Base-by-base conservation (phyloP, 208 protist species). In the Leishmania tropica region DNA sequence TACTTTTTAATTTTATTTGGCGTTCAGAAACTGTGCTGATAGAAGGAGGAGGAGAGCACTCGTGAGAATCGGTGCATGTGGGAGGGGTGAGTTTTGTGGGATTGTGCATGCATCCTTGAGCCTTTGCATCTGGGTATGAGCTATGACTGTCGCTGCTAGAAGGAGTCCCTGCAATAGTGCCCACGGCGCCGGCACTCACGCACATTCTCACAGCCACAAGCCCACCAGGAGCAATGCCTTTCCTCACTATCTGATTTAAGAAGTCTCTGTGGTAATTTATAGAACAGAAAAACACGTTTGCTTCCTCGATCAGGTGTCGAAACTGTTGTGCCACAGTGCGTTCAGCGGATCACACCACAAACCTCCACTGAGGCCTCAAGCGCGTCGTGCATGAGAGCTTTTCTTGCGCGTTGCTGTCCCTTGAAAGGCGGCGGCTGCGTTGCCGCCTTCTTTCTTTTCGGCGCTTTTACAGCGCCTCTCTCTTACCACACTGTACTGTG, bases 201-300 rank as follows among this genome's bases (percentile, higher is more conserved):
- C 45, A 24, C 24, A 51, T 31, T 13, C 45, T 51, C 70, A 31
- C 37, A 45, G 42, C 28, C 45, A 40, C n/a, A 74, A 11, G 28
- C 2, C 70, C 48, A 74, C 47, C 13, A 54, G 7, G 10, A 74
- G 45, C 70, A 21, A 51, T 54, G 70, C 45, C 28, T 74, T 8
- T 74, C 70, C 24, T 47, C 7, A 7, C 21, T 31, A 35, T 53
- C 70, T 74, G 56, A 78, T 75, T 67, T 78, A 77, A 62, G 76
- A 54, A 71, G 15, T 48, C 21, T 68, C 45, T 53, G 56, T 79
- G 45, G 42, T 51, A 40, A 73, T 60, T 47, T 51, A 62, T 24
- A 62, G 37, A 80, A 83, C 37, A 56, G 51, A 74, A 58, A 79
- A 83, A 64, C 24, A 79, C 31, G 37, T 8, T 71, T 51, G n/a